A percentile compares a stretch with the other conserved stretches of the same genome.
Evolutionary conservation across 352 stramenopile species (phyloP).

Genomic region (Phytophthora podocarpi): DNA sequence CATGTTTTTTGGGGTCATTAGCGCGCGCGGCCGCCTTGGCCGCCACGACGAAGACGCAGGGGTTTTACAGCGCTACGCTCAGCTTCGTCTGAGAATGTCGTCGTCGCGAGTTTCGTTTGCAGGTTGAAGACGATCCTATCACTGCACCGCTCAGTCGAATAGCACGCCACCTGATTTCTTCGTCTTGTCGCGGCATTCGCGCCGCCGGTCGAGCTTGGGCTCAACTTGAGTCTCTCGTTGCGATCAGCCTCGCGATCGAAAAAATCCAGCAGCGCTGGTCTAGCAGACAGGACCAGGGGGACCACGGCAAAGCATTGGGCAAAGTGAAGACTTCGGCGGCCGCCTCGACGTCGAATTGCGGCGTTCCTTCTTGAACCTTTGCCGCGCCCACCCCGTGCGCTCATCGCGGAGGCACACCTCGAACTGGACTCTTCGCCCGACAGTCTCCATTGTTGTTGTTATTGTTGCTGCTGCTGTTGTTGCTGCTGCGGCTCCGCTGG

Average conservation of each 20-base stretch:
- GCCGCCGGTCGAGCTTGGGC: background rate
- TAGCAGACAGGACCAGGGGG: slow-evolving; percentile 8
- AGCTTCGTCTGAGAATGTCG: no score
- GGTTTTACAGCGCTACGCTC: no score
- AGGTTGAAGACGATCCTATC: background rate
- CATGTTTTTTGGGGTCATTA: no score
- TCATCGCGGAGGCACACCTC: slow-evolving; percentile 11
- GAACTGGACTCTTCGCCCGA: slow-evolving; percentile 24
- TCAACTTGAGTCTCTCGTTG: background rate
- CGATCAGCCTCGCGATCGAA: slow-evolving; percentile 4
- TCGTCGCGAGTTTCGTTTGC: background rate
- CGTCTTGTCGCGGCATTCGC: slow-evolving; percentile 31
- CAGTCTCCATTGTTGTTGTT: background rate
- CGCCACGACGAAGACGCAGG: no score
- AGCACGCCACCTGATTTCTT: slow-evolving; percentile 41
- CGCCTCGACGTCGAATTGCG: slow-evolving; percentile 1
- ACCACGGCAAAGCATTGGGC: background rate
- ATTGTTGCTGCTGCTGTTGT: no score
- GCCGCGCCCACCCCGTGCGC: background rate
- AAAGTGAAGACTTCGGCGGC: background rate
- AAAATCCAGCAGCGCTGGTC: slow-evolving; percentile 23
- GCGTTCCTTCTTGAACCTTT: slow-evolving; percentile 21
- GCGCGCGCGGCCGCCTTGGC: no score
- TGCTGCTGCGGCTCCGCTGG: no score
- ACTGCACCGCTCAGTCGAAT: slow-evolving; percentile 26